Evolutionary conservation across 2,329 filamentous ascomycete species (phyloP).

Genomic region (Chrysoporthe cubensis): DNA sequence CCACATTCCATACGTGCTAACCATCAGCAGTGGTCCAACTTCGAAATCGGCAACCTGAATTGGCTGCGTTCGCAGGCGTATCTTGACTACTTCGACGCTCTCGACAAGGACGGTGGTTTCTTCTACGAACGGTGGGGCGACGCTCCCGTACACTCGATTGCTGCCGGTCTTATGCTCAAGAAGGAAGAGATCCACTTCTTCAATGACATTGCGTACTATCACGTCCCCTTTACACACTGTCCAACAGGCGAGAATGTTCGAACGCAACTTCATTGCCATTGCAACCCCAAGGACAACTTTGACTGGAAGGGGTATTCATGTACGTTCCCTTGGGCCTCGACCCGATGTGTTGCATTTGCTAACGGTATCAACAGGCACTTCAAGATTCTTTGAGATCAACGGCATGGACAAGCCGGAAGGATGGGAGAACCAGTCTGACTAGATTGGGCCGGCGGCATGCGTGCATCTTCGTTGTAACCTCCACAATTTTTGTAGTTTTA

Average conservation of each 20-base stretch:
- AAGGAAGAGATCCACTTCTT: constrained; percentile 98
- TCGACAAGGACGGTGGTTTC: constrained; percentile 93
- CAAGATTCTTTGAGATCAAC: constrained; percentile 84
- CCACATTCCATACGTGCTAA: constrained; percentile 1
- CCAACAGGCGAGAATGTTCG: constrained; percentile 86
- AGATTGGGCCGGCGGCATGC: constrained; percentile 28
- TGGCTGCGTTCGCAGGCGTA: constrained; percentile 93
- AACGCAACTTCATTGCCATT: constrained; percentile 86
- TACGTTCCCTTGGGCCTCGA: constrained; percentile 53
- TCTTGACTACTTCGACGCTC: constrained; percentile 83
- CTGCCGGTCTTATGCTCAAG: constrained; percentile 80
- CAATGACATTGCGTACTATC: constrained; percentile 98
- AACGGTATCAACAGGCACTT: constrained; percentile 64
- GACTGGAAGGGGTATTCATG: constrained; percentile 99
- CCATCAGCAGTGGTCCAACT: constrained; percentile 85
- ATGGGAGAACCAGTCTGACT: constrained; percentile 72
- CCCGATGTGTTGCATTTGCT: background rate
- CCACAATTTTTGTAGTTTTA: constrained; percentile 11
- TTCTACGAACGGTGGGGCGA: constrained; percentile 99
- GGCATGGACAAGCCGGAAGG: constrained; percentile 81
- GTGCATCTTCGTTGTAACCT: constrained; percentile 16
- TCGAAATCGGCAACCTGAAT: constrained; percentile 91
- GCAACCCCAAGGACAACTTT: constrained; percentile 96
- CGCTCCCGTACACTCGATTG: constrained; percentile 97
- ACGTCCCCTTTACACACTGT: constrained; percentile 97